Evolutionary conservation across 805 yeast species (phyloP).

Genomic region (Yamadazyma philogaea): DNA sequence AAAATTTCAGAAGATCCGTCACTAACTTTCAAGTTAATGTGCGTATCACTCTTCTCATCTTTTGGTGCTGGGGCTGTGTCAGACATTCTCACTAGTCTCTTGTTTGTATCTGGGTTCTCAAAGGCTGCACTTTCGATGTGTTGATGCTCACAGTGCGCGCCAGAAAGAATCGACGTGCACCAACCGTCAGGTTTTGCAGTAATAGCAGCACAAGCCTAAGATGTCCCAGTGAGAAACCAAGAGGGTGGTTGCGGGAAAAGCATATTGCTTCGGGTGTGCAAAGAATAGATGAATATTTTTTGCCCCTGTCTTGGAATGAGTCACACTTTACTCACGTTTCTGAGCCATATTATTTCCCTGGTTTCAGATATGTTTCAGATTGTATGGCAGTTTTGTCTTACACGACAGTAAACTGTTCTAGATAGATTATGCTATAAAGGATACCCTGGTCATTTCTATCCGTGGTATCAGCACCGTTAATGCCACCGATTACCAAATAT

Average conservation of each 20-base stretch:
- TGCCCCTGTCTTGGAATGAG: too few relatives aligned
- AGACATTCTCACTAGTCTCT: conserved; percentile 18
- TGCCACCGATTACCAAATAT: neutral
- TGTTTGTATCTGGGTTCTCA: neutral
- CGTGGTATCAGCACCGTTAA: neutral
- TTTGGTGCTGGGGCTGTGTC: conserved; percentile 21
- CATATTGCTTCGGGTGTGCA: too few relatives aligned
- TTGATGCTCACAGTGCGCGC: neutral
- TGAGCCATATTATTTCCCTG: too few relatives aligned
- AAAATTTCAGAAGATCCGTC: conserved; percentile 93
- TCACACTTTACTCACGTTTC: too few relatives aligned
- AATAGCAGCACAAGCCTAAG: too few relatives aligned
- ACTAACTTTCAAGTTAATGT: conserved; percentile 88
- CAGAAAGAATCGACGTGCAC: neutral
- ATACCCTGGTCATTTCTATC: neutral
- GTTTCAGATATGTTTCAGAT: conserved; percentile 3
- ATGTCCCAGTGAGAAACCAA: too few relatives aligned
- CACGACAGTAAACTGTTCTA: too few relatives aligned
- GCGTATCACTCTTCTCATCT: conserved; percentile 52
- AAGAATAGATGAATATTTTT: too few relatives aligned
- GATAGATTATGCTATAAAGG: too few relatives aligned
- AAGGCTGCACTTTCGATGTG: neutral
- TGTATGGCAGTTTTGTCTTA: conserved; percentile 1
- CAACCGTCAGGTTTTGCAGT: neutral
- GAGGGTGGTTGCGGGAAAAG: too few relatives aligned